Evolutionary conservation across 2,329 filamentous ascomycete genomes (phyloP).

Genomic region (Juglanconis juglandina): DNA sequence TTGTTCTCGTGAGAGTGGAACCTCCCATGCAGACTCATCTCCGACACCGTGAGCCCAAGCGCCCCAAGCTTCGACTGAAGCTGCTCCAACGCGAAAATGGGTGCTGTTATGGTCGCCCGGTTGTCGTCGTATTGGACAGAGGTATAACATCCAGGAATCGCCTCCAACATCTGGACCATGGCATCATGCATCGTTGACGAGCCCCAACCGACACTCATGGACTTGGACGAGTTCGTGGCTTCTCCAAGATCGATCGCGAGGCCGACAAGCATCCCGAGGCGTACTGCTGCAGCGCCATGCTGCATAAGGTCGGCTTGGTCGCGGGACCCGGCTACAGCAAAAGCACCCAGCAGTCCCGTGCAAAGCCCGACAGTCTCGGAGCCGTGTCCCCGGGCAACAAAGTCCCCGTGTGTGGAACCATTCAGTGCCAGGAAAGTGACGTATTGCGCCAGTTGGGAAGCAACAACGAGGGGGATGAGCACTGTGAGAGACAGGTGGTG

Average conservation of each 20-base stretch:
- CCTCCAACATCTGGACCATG: not conserved
- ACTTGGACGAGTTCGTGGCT: not conserved
- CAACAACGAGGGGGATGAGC: not conserved
- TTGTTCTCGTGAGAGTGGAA: slow-evolving; percentile 6
- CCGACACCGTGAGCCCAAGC: not conserved
- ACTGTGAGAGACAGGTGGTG: not conserved
- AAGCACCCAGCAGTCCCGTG: slow-evolving; percentile 2
- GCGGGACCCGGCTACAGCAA: not conserved
- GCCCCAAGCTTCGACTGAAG: not conserved
- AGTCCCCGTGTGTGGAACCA: not conserved
- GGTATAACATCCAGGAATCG: not conserved
- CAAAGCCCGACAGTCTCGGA: not conserved
- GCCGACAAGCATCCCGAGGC: slow-evolving; percentile 36
- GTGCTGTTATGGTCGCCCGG: slow-evolving; percentile 1
- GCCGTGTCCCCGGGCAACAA: not conserved
- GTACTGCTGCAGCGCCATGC: slow-evolving; percentile 35
- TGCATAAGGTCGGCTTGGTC: slow-evolving; percentile 26
- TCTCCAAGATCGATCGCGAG: slow-evolving; percentile 35
- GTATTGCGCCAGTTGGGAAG: slow-evolving; percentile 2
- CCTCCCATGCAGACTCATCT: not conserved
- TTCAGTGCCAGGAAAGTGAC: not conserved
- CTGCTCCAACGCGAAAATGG: not conserved
- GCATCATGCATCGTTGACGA: not conserved
- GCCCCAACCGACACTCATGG: not conserved
- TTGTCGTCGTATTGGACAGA: slow-evolving; percentile 2